Base-by-base conservation (phyloP, 2,329 filamentous ascomycete species). In the Cercospora citrullina region DNA sequence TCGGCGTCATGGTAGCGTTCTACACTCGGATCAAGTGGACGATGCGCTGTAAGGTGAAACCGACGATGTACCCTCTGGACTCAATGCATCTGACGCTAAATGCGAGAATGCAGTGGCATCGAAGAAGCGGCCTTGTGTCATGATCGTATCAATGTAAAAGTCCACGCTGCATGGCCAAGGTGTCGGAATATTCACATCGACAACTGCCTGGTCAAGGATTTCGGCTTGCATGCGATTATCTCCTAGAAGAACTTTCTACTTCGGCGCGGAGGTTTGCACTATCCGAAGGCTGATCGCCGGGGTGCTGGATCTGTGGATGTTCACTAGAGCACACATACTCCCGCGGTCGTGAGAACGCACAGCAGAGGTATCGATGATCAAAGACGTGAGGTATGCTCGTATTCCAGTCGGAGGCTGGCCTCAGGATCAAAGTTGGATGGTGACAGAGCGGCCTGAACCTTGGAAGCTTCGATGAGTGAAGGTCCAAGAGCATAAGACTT, bases 341-440 rank as follows among this genome's bases (percentile, higher is more conserved):
- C 14, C 48, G 21, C 48, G 12, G 14, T 2, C 21, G 45, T 48
- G 21, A 55, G 48, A 14, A 16, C 7, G 23, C 48, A 55, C 48
- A 55, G 48, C 23, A 55, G 23, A 55, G 48, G 48, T 23, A 23
- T 12, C 18, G 18, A 51, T 23, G 48, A 55, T 42, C 36, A 16
- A 53, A 53, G 23, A 51, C 26, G 60, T 62, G 60, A 62, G 60
- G 39, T 48, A 16, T 48, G 36, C 23, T 28, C 60, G 36, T 31
- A 62, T 48, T 16, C 60, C n/a, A 23, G 21, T 18, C 28, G 9
- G 10, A 31, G 59, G 28, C 6, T 42, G 36, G 36, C 36, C 16
- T 42, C 18, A 48, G 36, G 33, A 16, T 61, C 45, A 53, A 31
- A 28, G 60, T 48, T 30, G 36, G 14, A 26, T 21, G n/a, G n/a